These are phyloP conservation scores for Recurvomyces mirabilis DNA, from an alignment of 495 filamentous ascomycete species.

Conservation along the genomic window DNA sequence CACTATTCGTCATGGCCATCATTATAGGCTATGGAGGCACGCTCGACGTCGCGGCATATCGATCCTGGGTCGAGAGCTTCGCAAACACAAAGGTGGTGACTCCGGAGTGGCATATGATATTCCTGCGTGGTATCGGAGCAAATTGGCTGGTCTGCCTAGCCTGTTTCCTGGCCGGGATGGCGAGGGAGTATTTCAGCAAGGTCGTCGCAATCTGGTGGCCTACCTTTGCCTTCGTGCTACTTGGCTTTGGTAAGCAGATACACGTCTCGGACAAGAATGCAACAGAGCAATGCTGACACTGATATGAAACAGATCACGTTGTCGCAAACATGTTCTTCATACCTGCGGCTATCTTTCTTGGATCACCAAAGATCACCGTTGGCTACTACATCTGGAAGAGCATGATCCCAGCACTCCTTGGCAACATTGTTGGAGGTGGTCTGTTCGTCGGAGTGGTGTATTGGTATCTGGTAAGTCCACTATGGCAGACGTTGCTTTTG, in stretches of 20 bases:
- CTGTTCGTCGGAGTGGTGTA: slow-evolving; percentile 15
- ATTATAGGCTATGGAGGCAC: slow-evolving; percentile 51
- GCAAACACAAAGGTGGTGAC: slow-evolving; percentile 45
- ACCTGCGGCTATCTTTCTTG: slow-evolving; percentile 44
- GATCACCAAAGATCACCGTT: slow-evolving; percentile 38
- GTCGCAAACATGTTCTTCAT: slow-evolving; percentile 50
- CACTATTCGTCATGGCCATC: slow-evolving; percentile 46
- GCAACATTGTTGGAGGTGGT: slow-evolving; percentile 42
- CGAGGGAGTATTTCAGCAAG: slow-evolving; percentile 46
- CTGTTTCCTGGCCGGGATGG: slow-evolving; percentile 45
- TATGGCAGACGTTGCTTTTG: neutral
- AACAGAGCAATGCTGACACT: too few species aligned
- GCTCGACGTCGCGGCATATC: slow-evolving; percentile 37
- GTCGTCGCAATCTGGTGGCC: slow-evolving; percentile 55
- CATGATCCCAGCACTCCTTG: slow-evolving; percentile 47
- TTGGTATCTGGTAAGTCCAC: slow-evolving; percentile 8
- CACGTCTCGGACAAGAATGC: neutral
- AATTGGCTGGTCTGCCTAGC: slow-evolving; percentile 57
- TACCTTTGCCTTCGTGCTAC: slow-evolving; percentile 47
- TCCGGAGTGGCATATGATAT: slow-evolving; percentile 48
- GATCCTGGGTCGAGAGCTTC: slow-evolving; percentile 38
- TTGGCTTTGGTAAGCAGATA: slow-evolving; percentile 28
- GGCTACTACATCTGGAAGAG: slow-evolving; percentile 55
- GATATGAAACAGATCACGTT: too few species aligned
- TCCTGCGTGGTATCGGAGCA: slow-evolving; percentile 48